These are phyloP conservation scores for Pseudoperonospora humuli DNA, from an alignment of 352 stramenopile species.

Conservation along the genomic window DNA sequence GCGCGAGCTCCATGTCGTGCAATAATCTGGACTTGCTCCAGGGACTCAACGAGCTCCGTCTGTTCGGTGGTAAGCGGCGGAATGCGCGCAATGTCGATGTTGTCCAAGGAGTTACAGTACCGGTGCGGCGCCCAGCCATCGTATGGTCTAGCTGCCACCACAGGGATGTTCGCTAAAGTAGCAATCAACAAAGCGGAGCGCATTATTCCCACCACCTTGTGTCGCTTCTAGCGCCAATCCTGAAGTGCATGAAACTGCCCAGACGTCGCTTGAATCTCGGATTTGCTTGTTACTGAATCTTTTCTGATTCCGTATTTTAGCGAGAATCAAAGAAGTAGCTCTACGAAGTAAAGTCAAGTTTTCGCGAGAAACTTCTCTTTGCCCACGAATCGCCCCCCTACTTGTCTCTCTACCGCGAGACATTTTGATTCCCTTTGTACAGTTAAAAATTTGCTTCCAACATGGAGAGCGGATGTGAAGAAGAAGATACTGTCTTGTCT, in stretches of 20 bases:
- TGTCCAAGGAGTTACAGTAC: slow-evolving; percentile 71
- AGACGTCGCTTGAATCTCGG: neutral
- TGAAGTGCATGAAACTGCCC: neutral
- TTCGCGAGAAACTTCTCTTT: too few relatives aligned
- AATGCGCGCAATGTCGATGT: slow-evolving; percentile 55
- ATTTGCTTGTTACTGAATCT: too few relatives aligned
- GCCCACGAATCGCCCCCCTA: too few relatives aligned
- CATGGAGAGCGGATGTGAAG: slow-evolving; percentile 30
- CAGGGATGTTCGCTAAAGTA: slow-evolving; percentile 6
- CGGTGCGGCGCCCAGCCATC: slow-evolving; percentile 71
- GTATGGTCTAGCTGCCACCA: slow-evolving; percentile 32
- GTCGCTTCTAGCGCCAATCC: neutral
- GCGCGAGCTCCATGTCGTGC: slow-evolving; percentile 65
- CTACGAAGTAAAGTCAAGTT: too few relatives aligned
- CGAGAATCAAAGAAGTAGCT: too few relatives aligned
- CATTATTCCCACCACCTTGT: slow-evolving; percentile 17
- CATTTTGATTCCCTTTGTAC: slow-evolving; percentile 3
- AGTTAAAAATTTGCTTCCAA: neutral
- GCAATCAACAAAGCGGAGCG: slow-evolving; percentile 21
- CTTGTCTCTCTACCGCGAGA: neutral
- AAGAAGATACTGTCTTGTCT: slow-evolving; percentile 24
- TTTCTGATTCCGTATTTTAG: too few relatives aligned
- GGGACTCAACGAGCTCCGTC: slow-evolving; percentile 45
- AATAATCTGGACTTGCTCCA: slow-evolving; percentile 82
- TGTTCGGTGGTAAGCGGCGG: slow-evolving; percentile 51